These are phyloP conservation scores for Beauveria pseudobassiana DNA, from an alignment of 2,329 filamentous ascomycete species.

Conservation along the genomic window DNA sequence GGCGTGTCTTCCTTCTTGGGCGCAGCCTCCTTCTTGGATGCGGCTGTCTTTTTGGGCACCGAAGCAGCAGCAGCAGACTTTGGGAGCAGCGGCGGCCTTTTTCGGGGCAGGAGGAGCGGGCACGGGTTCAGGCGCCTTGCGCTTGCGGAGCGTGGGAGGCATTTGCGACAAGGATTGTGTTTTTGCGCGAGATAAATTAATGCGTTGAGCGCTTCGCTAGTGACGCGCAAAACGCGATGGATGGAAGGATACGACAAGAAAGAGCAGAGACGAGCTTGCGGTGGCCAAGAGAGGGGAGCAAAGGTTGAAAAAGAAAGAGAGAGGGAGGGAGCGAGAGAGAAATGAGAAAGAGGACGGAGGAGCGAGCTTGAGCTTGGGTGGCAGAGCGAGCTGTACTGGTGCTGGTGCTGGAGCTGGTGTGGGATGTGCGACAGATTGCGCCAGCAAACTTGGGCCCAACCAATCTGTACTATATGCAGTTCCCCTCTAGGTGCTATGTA, in stretches of 20 bases:
- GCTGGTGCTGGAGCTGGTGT: not conserved
- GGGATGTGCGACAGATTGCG: constrained; percentile 1
- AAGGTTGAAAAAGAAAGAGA: not conserved
- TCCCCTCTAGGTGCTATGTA: too few species aligned
- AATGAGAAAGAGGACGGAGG: constrained; percentile 7
- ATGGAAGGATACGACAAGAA: not conserved
- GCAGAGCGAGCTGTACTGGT: constrained; percentile 6
- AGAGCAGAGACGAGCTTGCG: not conserved
- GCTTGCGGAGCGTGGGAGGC: constrained; percentile 54
- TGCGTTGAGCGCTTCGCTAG: not conserved
- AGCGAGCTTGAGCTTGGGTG: constrained; percentile 15
- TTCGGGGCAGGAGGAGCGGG: constrained; percentile 35
- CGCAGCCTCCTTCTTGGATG: constrained; percentile 17
- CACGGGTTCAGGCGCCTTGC: constrained; percentile 46
- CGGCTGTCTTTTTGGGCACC: constrained; percentile 22
- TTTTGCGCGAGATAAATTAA: constrained; percentile 1
- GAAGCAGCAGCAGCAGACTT: constrained; percentile 22
- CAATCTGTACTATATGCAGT: not conserved
- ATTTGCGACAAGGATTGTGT: constrained; percentile 27
- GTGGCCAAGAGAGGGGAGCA: not conserved
- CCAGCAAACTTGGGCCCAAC: not conserved
- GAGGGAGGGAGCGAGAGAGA: constrained; percentile 3
- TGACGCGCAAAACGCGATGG: not conserved
- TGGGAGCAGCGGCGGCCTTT: constrained; percentile 33
- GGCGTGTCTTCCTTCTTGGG: not conserved